Evolutionary conservation across 1,284 basidiomycete genomes (phyloP).

Genomic region (Vanrija sp.): DNA sequence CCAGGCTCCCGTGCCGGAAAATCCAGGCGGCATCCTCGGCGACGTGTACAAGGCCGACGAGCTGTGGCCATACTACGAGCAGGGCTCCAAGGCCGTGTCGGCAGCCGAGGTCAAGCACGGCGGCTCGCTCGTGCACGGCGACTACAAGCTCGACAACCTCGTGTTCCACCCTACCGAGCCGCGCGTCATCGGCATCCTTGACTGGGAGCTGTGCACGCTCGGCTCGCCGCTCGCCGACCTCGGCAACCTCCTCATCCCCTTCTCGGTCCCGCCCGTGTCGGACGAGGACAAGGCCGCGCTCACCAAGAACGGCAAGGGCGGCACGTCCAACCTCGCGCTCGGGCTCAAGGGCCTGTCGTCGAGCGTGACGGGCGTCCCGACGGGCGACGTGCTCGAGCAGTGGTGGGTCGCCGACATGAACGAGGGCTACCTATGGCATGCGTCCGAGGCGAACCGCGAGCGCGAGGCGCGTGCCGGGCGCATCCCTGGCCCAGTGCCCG

Average conservation of each 20-base stretch:
- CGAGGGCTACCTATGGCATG: conserved; percentile 26
- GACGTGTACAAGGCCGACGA: conserved; percentile 60
- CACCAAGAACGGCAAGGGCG: conserved; percentile 8
- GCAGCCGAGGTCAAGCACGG: conserved; percentile 64
- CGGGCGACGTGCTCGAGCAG: conserved; percentile 65
- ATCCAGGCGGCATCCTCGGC: conserved; percentile 34
- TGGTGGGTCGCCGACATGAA: conserved; percentile 48
- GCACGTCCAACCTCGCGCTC: conserved; percentile 19
- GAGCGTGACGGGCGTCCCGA: conserved; percentile 58
- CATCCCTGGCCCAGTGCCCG: background rate
- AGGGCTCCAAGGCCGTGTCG: conserved; percentile 65
- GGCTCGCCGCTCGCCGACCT: conserved; percentile 88
- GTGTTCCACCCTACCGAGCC: conserved; percentile 91
- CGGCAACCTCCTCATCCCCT: conserved; percentile 69
- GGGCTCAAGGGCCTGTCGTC: conserved; percentile 63
- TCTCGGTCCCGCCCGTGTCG: conserved; percentile 60
- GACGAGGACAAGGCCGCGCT: conserved; percentile 27
- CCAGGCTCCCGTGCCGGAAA: conserved; percentile 56
- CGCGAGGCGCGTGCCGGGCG: background rate
- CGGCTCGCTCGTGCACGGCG: conserved; percentile 74
- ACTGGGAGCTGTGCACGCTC: conserved; percentile 94
- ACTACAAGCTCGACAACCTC: conserved; percentile 91
- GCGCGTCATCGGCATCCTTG: conserved; percentile 85
- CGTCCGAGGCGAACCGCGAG: conserved; percentile 2
- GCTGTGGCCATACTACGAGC: conserved; percentile 62